Base-by-base conservation (phyloP, 1,139 yeast species). In the Tardiomyces blankii region DNA sequence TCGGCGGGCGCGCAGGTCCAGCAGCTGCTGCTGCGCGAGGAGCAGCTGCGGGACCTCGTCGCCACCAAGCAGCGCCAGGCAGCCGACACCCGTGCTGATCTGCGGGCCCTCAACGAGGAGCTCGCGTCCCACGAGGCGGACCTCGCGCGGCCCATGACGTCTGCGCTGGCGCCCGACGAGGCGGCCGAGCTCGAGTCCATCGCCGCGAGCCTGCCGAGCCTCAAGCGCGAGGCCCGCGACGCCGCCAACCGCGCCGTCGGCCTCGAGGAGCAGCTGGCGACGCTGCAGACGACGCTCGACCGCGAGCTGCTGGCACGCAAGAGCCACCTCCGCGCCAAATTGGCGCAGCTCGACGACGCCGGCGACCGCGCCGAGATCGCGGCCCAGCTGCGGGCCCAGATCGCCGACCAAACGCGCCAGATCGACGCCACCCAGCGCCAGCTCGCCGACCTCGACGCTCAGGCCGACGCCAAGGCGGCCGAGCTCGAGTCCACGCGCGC, bases 231-330 rank as follows among this genome's bases (percentile, higher is more conserved):
- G 32, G 67, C 78, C 45, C 72, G 73, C 49, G 56, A 60, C 3
- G 59, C 74, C 0, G 72, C 73, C 0, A 70, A 69, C 9, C 59
- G 69, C 43, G 64, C 80, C 25, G 64, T 76, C 1, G 72, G 67
- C 7, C 51, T 78, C 18, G 85, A 82, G 48, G 65, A 78, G 7
- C 65, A 67, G 18, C 64, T 76, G n/a, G 72, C 78, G 1, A 63
- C 66, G 3, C 58, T 76, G 25, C 77, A 77, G 46, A 73, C 84
- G 4, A 88, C 82, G 51, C 62, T 86, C 43, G 64, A 68, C 14
- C 79, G 79, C 42, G 80, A 74, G 46, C 67, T 78, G 32, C 61
- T 68, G 35, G 76, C 78, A 30, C 70, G 71, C 46, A 54, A 64
- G 18, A 62, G 65, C 41, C 65, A 62, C 42, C 52, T 67, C n/a